Evolutionary conservation across 345 rosid species (phyloP), one percentile per base, ranked within the genome.

Genomic region (Corchorus capsularis): DNA sequence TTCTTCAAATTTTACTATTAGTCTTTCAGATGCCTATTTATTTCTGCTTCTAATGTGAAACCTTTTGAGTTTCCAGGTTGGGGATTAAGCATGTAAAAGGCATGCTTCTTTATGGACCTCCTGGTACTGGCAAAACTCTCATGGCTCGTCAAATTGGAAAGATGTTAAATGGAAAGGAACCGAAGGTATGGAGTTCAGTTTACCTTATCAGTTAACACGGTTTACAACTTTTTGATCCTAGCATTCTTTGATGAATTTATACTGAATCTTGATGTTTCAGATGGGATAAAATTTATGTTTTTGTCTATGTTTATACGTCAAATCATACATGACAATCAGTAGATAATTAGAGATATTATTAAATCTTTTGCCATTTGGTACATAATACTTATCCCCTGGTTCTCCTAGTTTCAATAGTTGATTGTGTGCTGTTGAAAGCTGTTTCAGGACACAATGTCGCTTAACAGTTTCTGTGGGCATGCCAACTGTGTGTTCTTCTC

Each of bases 81-180:
- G 99, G 99, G 74, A 96, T 96, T 59, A 92, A 96, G 83, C 99
- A 96, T 45, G 99, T 96, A 41, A 96, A 96, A 71, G 99, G 99
- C 12, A 94, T 96, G 98, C 87, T 96, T 80, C 97, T 96, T 53
- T 85, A 71, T 87, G 99, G 99, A 56, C 99, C 99, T 82, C 99
- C 98, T 78, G 99, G 99, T 52, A 96, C 98, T 45, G 98, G 99
- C 13, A 96, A 96, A 83, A 96, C 99, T 75, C 92, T 94, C 53
- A 96, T 96, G 91, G 99, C 99, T 78, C 98, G 98, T 50, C 99
- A 96, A 84, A 96, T 96, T 82, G 99, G 99, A 77, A 96, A 94
- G 82, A 92, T 96, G 94, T 85, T 96, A 87, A 94, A 94, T 57
- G 99, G 99, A 77, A 96, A 81, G 83, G 98, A 96, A 69, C 99